Base-by-base conservation (phyloP, 2,329 filamentous ascomycete species). In the Colletotrichum sp. region DNA sequence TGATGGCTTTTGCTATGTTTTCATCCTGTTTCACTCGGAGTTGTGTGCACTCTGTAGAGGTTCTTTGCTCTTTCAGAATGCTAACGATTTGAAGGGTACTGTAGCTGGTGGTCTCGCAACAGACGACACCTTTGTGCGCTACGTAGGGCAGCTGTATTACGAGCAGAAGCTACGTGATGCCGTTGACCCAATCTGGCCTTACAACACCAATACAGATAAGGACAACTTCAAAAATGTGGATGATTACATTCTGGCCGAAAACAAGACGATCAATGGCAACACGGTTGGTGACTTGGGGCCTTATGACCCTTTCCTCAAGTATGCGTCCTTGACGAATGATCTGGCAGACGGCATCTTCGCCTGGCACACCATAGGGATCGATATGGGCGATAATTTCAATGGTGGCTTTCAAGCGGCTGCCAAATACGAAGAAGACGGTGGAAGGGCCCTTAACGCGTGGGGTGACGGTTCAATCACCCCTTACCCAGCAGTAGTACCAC, bases 61-160 rank as follows among this genome's bases (percentile, higher is more conserved):
- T 18, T 1, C 16, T 18, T 18, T 8, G 16, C 16, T 9, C 16
- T 18, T 18, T 18, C 36, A 44, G 36, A 18, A 44, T 18, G 7
- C 16, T 44, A 5, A 44, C 16, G 16, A 44, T 18, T 44, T 44
- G 36, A 44, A 44, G 16, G 36, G 36, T 44, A 44, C 36, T 44
- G 5, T 18, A 44, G 36, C 36, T 44, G 36, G 36, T 44, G 36
- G 36, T 18, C 36, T 44, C 7, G 36, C 36, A 18, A 18, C 36
- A 18, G 36, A 44, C 36, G 36, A 44, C 36, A 44, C 36, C 7
- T 44, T 44, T 44, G 36, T 44, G 36, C 36, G 36, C 7, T 44
- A 93, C 82, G 88, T 93, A 32, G 92, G 92, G 18, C 92, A 94
- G 81, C 83, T 92, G 70, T 93, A 92, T 85, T 91, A 92, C 80